Conservation (phyloP, 164 flowering plant species). For the Santalum album region DNA sequence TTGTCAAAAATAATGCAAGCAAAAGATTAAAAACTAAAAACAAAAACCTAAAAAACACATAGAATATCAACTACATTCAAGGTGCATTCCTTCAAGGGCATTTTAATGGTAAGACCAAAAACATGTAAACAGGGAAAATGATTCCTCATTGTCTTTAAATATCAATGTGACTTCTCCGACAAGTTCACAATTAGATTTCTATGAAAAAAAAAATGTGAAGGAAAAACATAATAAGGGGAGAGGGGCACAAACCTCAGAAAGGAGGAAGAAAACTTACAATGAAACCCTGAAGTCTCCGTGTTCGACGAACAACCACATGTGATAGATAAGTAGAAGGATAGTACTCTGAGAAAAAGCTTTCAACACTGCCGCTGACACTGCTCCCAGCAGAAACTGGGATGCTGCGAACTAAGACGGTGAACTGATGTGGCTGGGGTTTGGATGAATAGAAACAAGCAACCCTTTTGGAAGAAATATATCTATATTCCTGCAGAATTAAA, state of each 20-base stretch:
- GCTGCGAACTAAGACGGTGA: slow-evolving; percentile 75
- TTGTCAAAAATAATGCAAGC: neutral
- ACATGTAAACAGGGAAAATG: neutral
- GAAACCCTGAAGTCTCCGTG: slow-evolving; percentile 52
- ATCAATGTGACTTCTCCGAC: too few relatives aligned
- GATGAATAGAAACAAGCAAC: slow-evolving; percentile 58
- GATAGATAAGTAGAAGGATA: slow-evolving; percentile 76
- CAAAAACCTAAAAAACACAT: too few relatives aligned
- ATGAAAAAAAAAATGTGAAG: too few relatives aligned
- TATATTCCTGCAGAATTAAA: slow-evolving; percentile 67
- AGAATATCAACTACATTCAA: too few relatives aligned
- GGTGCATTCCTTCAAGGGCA: too few relatives aligned
- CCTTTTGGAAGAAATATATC: slow-evolving; percentile 59
- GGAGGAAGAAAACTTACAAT: slow-evolving; percentile 45
- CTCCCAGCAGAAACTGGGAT: slow-evolving; percentile 50
- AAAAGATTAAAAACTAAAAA: too few relatives aligned
- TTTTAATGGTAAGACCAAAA: too few relatives aligned
- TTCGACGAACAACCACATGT: slow-evolving; percentile 58
- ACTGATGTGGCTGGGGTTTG: slow-evolving; percentile 78
- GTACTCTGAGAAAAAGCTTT: slow-evolving; percentile 59
- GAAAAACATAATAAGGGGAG: neutral
- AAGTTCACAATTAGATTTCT: too few relatives aligned
- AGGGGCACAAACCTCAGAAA: neutral
- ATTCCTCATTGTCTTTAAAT: too few relatives aligned
- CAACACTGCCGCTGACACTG: slow-evolving; percentile 58